Evolutionary conservation across 352 stramenopile genomes (phyloP).

Genomic region (Detonula confervacea): DNA sequence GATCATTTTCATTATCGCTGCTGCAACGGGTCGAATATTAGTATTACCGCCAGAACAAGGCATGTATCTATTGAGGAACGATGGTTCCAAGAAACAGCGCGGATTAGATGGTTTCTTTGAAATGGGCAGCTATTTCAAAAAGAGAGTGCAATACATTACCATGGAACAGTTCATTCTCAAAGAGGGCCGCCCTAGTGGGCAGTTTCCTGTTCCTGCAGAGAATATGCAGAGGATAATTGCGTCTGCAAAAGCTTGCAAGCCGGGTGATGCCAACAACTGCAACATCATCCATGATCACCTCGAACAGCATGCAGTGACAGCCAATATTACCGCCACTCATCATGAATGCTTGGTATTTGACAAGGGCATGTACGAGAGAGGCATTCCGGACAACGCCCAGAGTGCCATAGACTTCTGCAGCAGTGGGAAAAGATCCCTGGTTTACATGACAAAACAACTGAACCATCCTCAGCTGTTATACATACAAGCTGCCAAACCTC

Average conservation of each 20-base stretch:
- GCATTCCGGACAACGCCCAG: slow-evolving; percentile 33
- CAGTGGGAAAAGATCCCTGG: slow-evolving; percentile 39
- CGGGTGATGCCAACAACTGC: slow-evolving; percentile 46
- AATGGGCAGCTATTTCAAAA: slow-evolving; percentile 67
- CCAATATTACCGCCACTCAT: slow-evolving; percentile 49
- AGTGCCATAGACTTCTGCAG: slow-evolving; percentile 59
- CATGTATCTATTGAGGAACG: slow-evolving; percentile 84
- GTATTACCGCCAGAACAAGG: slow-evolving; percentile 87
- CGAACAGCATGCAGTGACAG: slow-evolving; percentile 42
- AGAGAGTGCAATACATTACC: slow-evolving; percentile 80
- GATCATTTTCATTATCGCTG: slow-evolving; percentile 86
- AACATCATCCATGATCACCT: slow-evolving; percentile 61
- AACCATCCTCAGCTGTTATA: slow-evolving; percentile 62
- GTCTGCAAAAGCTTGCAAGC: slow-evolving; percentile 48
- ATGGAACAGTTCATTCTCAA: slow-evolving; percentile 85
- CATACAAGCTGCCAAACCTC: slow-evolving; percentile 59
- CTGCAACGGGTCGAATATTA: slow-evolving; percentile 86
- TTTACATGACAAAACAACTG: slow-evolving; percentile 56
- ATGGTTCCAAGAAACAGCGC: slow-evolving; percentile 54
- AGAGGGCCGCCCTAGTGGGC: slow-evolving; percentile 64
- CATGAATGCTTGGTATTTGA: slow-evolving; percentile 75
- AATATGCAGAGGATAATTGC: slow-evolving; percentile 45
- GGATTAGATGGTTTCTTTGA: slow-evolving; percentile 85
- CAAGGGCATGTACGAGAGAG: slow-evolving; percentile 47
- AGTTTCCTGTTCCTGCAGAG: slow-evolving; percentile 44